Conservation (phyloP, 352 stramenopile genomes). For the Globisporangium parvum region DNA sequence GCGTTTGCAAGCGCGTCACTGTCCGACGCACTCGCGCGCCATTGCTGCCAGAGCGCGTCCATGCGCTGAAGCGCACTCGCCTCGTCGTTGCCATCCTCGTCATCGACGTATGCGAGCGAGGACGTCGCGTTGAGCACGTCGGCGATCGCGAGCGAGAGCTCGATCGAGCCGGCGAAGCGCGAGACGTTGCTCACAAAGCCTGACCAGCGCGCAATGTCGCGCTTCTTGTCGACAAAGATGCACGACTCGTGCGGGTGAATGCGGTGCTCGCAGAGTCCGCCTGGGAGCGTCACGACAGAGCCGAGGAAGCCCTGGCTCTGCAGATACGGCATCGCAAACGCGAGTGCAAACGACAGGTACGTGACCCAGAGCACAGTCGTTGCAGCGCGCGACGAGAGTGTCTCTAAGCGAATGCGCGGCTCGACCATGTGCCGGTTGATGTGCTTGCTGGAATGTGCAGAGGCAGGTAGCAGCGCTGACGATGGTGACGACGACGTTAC, state of each 20-base stretch:
- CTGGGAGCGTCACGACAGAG: slow-evolving; percentile 50
- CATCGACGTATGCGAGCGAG: background rate
- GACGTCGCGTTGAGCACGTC: slow-evolving; percentile 42
- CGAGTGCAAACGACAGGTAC: slow-evolving; percentile 70
- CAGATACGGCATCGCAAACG: slow-evolving; percentile 64
- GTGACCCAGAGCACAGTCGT: slow-evolving; percentile 70
- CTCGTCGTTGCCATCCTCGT: slow-evolving; percentile 4
- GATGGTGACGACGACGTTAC: slow-evolving; percentile 9
- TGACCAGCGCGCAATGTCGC: slow-evolving; percentile 46
- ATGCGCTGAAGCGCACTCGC: slow-evolving; percentile 23
- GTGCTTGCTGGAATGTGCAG: slow-evolving; percentile 1
- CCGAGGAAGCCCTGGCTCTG: slow-evolving; percentile 70
- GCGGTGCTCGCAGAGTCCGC: slow-evolving; percentile 34
- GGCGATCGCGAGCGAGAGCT: slow-evolving; percentile 44
- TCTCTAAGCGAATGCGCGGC: slow-evolving; percentile 74
- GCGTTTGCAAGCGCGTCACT: background rate
- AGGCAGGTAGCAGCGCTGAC: slow-evolving; percentile 16
- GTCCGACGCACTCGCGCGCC: slow-evolving; percentile 6
- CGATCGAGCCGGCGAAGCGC: slow-evolving; percentile 50
- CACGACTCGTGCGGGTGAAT: slow-evolving; percentile 34
- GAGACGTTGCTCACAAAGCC: slow-evolving; percentile 73
- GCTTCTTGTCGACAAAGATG: slow-evolving; percentile 55
- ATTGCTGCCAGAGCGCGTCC: slow-evolving; percentile 16
- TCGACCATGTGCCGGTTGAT: slow-evolving; percentile 10
- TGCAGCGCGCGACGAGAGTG: slow-evolving; percentile 63